Conservation (phyloP, 306 rosid genomes). For the barrel medic (Medicago truncatula) region MtrunA17r5.0-ANR NC_053042.1:6642001-6642500, state of each 20-base stretch:
- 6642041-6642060: too few relatives aligned
- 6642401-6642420: not conserved
- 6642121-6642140: not conserved
- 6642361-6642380: not conserved
- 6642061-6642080: too few relatives aligned
- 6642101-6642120: not conserved
- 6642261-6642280: constrained; percentile 56
- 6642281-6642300: constrained; percentile 67
- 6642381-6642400: not conserved
- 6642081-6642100: not conserved
- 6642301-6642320: constrained; percentile 88
- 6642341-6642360: not conserved
- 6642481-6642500: too few relatives aligned
- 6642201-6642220: not conserved
- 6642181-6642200: not conserved
- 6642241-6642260: constrained; percentile 77
- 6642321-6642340: constrained; percentile 64
- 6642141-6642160: not conserved
- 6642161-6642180: not conserved
- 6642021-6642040: too few relatives aligned
- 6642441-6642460: not conserved
- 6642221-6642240: constrained; percentile 39
- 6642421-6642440: not conserved
- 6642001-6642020: too few relatives aligned
- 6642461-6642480: too few relatives aligned